A percentile compares a stretch with the other conserved stretches of the same genome.
phyloP scores from a whole-genome alignment of 2,329 filamentous ascomycete genomes.

The Penicillium thymicola region DNA sequence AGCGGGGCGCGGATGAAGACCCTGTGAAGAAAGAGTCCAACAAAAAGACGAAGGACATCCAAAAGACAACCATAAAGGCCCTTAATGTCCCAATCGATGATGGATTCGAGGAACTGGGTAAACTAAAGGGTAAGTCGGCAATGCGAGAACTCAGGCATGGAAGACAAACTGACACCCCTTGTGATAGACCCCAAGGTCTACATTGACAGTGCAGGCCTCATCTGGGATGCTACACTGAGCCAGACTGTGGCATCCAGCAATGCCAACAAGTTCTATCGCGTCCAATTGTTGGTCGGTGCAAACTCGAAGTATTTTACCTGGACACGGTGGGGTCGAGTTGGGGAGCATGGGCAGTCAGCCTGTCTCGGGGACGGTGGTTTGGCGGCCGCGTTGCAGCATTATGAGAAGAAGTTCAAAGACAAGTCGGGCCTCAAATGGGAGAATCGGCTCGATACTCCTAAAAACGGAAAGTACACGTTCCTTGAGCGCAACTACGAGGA shows the following conservation, averaged over 20 bases:
- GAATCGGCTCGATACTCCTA: constrained; percentile 48
- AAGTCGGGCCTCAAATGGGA: constrained; percentile 54
- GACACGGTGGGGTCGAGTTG: constrained; percentile 79
- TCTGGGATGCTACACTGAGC: constrained; percentile 77
- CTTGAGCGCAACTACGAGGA: constrained; percentile 74
- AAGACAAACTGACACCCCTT: not conserved
- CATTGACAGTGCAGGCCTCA: constrained; percentile 62
- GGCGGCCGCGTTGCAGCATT: constrained; percentile 42
- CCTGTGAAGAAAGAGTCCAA: constrained; percentile 9
- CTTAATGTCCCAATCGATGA: constrained; percentile 51
- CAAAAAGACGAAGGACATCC: constrained; percentile 45
- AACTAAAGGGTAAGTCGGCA: not conserved
- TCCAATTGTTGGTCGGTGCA: constrained; percentile 57
- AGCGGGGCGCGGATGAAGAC: constrained; percentile 3
- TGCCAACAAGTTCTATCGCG: constrained; percentile 78
- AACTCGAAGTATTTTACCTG: constrained; percentile 55
- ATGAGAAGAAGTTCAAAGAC: constrained; percentile 57
- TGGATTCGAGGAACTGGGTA: constrained; percentile 9
- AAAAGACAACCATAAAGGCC: constrained; percentile 43
- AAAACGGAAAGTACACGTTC: constrained; percentile 67
- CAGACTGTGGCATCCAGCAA: constrained; percentile 70
- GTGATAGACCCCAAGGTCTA: constrained; percentile 50
- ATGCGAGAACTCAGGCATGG: not conserved
- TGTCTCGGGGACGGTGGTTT: constrained; percentile 41
- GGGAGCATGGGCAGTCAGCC: constrained; percentile 49